Percentiles rank a stretch among this genome's conserved stretches.
phyloP scores from a whole-genome alignment of 148 eudicot species.

The Drosera capensis region DNA sequence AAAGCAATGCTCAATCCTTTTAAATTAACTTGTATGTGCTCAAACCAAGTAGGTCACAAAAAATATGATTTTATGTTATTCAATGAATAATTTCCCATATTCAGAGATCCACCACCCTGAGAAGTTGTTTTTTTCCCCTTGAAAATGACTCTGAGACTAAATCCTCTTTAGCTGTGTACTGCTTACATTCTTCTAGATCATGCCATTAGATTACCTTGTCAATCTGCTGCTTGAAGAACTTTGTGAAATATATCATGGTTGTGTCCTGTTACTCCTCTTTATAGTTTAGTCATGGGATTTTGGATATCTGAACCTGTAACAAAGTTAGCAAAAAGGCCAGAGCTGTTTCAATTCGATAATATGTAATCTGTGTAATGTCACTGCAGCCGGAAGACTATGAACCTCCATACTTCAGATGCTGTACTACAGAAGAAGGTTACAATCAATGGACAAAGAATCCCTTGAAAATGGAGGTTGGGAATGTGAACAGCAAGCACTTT shows the following conservation, averaged over 20 bases:
- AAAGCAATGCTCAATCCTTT: no score
- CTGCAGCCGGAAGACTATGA: conserved; percentile 79
- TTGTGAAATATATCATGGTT: neutral
- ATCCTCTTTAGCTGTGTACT: no score
- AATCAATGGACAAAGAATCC: conserved; percentile 70
- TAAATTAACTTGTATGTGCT: no score
- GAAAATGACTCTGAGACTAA: no score
- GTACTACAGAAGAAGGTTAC: conserved; percentile 61
- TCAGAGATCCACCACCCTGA: no score
- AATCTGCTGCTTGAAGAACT: neutral
- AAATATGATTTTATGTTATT: no score
- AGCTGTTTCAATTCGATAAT: neutral
- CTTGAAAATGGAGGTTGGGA: conserved; percentile 78
- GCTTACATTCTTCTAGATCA: no score
- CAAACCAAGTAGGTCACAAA: no score
- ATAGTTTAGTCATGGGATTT: no score
- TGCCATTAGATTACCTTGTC: neutral
- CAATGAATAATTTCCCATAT: no score
- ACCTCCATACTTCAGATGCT: conserved; percentile 90
- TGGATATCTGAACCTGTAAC: no score
- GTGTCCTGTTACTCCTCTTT: neutral
- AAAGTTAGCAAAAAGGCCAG: neutral
- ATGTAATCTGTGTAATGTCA: neutral
- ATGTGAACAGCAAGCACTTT: conserved; percentile 85
- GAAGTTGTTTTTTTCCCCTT: no score